A percentile compares a stretch with the other conserved stretches of the same genome.
phyloP scores from a whole-genome alignment of 495 filamentous ascomycete species.

The Penicillium alfredii region DNA sequence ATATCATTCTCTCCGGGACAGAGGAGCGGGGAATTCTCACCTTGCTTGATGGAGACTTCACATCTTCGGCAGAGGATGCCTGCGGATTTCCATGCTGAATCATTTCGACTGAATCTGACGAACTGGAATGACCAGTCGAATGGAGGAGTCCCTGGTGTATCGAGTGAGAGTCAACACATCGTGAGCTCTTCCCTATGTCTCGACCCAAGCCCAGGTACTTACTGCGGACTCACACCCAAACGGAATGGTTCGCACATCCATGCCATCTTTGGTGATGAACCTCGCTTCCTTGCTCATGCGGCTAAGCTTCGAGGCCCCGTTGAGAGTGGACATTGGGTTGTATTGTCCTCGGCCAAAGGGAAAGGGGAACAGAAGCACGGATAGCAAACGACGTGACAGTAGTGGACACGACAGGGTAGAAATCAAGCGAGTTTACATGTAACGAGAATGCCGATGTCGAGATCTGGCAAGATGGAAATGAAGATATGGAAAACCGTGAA shows the following conservation, averaged over 20 bases:
- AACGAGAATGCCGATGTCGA: constrained; percentile 9
- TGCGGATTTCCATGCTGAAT: constrained; percentile 39
- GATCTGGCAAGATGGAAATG: not conserved
- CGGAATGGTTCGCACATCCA: constrained; percentile 13
- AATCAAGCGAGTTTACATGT: constrained; percentile 26
- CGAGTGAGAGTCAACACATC: not conserved
- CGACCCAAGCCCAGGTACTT: constrained; percentile 8
- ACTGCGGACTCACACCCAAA: constrained; percentile 27
- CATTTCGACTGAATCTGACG: constrained; percentile 30
- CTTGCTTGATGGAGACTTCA: constrained; percentile 29
- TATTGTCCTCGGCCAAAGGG: too few relatives aligned
- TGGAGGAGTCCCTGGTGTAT: constrained; percentile 24
- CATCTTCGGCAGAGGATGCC: constrained; percentile 10
- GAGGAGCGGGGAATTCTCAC: constrained; percentile 19
- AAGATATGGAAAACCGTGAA: constrained; percentile 19
- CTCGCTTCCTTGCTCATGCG: constrained; percentile 19
- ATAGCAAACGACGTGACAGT: constrained; percentile 5
- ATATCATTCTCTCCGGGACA: too few relatives aligned
- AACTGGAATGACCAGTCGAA: constrained; percentile 20
- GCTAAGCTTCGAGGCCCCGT: constrained; percentile 19
- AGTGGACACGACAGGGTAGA: constrained; percentile 11
- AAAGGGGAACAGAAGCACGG: constrained; percentile 2
- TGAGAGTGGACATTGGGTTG: constrained; percentile 31
- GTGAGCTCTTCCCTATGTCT: not conserved
- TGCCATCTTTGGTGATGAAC: constrained; percentile 11